Conservation (phyloP, 768 basidiomycete genomes). For the Neoboletus magnificus region DNA sequence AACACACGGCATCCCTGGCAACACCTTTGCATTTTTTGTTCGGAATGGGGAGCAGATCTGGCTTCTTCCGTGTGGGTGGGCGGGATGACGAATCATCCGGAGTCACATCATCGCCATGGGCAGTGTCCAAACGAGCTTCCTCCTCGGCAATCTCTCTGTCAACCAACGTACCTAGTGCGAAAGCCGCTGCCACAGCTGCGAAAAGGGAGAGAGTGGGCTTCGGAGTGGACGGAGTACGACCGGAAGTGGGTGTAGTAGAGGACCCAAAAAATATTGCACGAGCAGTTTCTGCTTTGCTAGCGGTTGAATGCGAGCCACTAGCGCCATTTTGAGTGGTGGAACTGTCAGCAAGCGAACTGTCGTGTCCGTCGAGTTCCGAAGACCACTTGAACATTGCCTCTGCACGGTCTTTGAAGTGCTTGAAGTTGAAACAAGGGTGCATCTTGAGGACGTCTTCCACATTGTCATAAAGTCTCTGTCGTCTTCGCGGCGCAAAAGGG, state of each 20-base stretch:
- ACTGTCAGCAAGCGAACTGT: conserved; percentile 10
- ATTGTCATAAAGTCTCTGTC: conserved; percentile 37
- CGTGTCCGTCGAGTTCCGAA: conserved; percentile 27
- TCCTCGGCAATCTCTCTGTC: conserved; percentile 30
- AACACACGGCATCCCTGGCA: conserved; percentile 28
- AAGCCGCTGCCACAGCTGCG: conserved; percentile 52
- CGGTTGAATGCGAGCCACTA: conserved; percentile 13
- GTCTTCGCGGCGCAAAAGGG: conserved; percentile 36
- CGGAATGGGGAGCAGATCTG: conserved; percentile 10
- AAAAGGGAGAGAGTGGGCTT: conserved; percentile 45
- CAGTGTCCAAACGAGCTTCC: conserved; percentile 24
- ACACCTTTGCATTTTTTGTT: conserved; percentile 27
- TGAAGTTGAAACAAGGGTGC: conserved; percentile 50
- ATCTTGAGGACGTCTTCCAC: conserved; percentile 44
- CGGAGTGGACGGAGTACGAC: conserved; percentile 9
- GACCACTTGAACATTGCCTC: conserved; percentile 44
- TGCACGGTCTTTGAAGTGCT: conserved; percentile 43
- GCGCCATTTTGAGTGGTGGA: conserved; percentile 32
- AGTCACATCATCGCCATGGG: conserved; percentile 15
- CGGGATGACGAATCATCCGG: conserved; percentile 25
- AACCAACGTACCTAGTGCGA: conserved; percentile 55
- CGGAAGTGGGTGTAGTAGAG: conserved; percentile 7
- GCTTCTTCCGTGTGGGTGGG: conserved; percentile 20
- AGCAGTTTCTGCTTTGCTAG: conserved; percentile 25
- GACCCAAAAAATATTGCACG: conserved; percentile 33